These are phyloP conservation scores for Lyophyllum shimeji DNA, from an alignment of 768 basidiomycete species.

Conservation along the genomic window DNA sequence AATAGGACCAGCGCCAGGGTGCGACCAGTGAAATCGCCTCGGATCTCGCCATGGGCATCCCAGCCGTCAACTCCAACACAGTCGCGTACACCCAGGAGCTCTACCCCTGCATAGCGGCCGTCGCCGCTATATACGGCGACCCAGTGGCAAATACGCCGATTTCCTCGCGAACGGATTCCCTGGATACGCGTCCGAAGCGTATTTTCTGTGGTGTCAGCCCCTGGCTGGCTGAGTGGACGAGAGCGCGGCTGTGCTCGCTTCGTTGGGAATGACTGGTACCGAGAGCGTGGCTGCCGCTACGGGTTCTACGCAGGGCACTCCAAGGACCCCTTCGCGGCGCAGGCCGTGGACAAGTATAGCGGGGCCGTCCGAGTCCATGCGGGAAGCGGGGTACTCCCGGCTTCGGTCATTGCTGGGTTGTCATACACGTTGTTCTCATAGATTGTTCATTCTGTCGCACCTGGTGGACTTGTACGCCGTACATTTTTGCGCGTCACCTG, in stretches of 20 bases:
- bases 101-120: slow-evolving; percentile 56
- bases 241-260: slow-evolving; percentile 4
- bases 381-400: too few relatives aligned
- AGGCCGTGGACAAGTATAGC: too few relatives aligned
- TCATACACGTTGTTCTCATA: too few relatives aligned
- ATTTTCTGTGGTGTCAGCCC: slow-evolving; percentile 58
- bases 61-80: slow-evolving; percentile 28
- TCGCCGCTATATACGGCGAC: slow-evolving; percentile 62
- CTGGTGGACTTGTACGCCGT: too few relatives aligned
- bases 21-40: slow-evolving; percentile 59
- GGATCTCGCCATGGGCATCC: slow-evolving; percentile 55
- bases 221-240: slow-evolving; percentile 32
- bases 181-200: slow-evolving; percentile 42
- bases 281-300: background rate
- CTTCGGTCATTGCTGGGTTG: too few relatives aligned
- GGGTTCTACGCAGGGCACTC: background rate
- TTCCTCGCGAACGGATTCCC: slow-evolving; percentile 41
- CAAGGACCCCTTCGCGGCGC: too few relatives aligned
- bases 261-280: background rate
- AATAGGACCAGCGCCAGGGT: slow-evolving; percentile 46
- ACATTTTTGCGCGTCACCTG: too few relatives aligned
- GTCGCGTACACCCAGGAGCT: slow-evolving; percentile 46
- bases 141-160: slow-evolving; percentile 48
- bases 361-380: too few relatives aligned
- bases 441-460: too few relatives aligned